These are phyloP conservation scores for Nyctanthes arbortristis DNA, from an alignment of 257 asterid genomes.

Conservation along the genomic window DNA sequence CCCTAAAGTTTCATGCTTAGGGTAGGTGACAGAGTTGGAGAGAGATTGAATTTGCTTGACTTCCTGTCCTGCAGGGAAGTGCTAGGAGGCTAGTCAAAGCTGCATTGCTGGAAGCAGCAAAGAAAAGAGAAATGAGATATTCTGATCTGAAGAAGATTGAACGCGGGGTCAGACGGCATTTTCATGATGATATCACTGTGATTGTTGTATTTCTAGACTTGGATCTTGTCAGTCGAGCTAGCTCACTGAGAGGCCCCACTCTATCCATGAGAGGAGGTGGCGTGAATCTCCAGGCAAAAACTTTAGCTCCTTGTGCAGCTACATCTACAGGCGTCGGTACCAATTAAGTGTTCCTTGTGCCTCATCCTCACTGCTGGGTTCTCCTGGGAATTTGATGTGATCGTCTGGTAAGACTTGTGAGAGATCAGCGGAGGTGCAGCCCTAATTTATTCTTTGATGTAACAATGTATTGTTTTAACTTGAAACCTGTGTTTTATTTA, in stretches of 20 bases:
- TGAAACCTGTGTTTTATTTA: constrained; percentile 27
- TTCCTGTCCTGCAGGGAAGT: constrained; percentile 38
- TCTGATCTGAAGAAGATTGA: constrained; percentile 53
- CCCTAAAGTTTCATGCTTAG: background rate
- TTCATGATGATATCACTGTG: constrained; percentile 52
- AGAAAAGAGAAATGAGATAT: constrained; percentile 59
- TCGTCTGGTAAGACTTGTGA: constrained; percentile 1
- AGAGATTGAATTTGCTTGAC: background rate
- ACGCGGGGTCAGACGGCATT: constrained; percentile 51
- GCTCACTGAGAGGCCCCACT: constrained; percentile 39
- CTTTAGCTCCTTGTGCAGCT: constrained; percentile 34
- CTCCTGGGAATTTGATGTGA: constrained; percentile 29
- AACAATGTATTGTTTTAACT: constrained; percentile 38
- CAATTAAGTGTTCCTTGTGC: constrained; percentile 28
- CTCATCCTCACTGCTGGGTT: constrained; percentile 36
- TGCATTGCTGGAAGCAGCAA: constrained; percentile 56
- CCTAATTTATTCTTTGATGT: constrained; percentile 41
- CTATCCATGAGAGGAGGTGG: constrained; percentile 44
- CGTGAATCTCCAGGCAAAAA: constrained; percentile 34
- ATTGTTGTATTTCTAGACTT: constrained; percentile 43
- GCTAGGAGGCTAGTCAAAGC: constrained; percentile 50
- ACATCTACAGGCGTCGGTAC: constrained; percentile 29
- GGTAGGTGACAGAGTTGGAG: background rate
- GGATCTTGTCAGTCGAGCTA: constrained; percentile 46
- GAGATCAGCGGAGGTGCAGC: constrained; percentile 34